Percentiles rank a stretch among this genome's conserved stretches.
Conservation (phyloP, 31 red algal genomes). For the Odonthalia washingtoniensis region DNA sequence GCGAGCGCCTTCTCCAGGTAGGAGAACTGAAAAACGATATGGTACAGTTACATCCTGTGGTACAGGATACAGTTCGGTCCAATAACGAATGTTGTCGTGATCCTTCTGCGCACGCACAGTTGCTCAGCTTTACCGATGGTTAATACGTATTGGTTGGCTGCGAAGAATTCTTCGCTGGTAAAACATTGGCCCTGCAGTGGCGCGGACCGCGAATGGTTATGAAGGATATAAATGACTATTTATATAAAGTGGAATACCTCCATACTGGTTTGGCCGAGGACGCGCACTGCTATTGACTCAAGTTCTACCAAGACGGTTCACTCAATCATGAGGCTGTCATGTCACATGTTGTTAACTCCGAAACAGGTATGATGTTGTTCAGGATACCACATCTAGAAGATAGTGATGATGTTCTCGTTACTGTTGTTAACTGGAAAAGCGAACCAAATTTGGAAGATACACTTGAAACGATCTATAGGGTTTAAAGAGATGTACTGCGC, state of each 20-base stretch:
- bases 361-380: not conserved
- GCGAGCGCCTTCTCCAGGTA: not conserved
- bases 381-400: not conserved
- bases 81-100: not conserved
- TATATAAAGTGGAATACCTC: not conserved
- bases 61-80: not conserved
- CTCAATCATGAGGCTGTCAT: not conserved
- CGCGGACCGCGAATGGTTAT: not conserved
- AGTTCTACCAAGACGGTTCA: not conserved
- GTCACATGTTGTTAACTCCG: not conserved
- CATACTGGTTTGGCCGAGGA: not conserved
- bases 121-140: not conserved
- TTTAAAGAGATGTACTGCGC: not conserved
- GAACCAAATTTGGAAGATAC: constrained; percentile 16
- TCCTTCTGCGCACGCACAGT: not conserved
- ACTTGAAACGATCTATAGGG: not conserved
- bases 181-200: not conserved
- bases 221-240: constrained; percentile 7
- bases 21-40: not conserved
- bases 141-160: not conserved
- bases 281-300: not conserved
- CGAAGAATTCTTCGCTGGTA: not conserved
- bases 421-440: not conserved
- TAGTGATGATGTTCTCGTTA: not conserved
- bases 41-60: not conserved